phyloP scores from a whole-genome alignment of 768 basidiomycete genomes.

The Tylopilus rubrobrunneus region DNA sequence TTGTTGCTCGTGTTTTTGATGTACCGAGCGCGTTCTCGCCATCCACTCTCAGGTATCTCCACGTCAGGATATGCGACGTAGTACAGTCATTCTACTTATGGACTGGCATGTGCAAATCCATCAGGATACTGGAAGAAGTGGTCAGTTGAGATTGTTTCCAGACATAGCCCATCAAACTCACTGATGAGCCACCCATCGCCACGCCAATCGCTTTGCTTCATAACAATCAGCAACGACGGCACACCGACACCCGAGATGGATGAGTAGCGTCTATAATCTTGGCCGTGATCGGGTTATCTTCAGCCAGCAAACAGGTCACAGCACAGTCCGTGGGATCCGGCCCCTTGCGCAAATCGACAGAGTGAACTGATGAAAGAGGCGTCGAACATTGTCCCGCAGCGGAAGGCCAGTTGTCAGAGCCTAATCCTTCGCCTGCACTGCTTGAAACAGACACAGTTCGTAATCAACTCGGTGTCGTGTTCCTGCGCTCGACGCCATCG shows the following conservation, averaged over 20 bases:
- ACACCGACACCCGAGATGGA: constrained; percentile 91
- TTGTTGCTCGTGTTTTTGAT: constrained; percentile 97
- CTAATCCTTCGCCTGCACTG: constrained; percentile 73
- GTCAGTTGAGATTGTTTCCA: constrained; percentile 4
- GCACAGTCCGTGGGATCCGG: constrained; percentile 80
- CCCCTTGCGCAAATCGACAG: constrained; percentile 72
- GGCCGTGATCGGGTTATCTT: constrained; percentile 96
- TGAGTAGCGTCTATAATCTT: constrained; percentile 96
- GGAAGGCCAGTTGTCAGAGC: constrained; percentile 70
- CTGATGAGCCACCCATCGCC: constrained; percentile 97
- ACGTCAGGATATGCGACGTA: constrained; percentile 4
- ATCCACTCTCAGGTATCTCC: constrained; percentile 58
- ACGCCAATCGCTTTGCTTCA: constrained; percentile 95
- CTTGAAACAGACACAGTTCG: constrained; percentile 85
- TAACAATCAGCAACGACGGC: constrained; percentile 95
- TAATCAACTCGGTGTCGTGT: constrained; percentile 83
- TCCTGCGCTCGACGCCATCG: constrained; percentile 72
- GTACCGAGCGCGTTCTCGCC: constrained; percentile 97
- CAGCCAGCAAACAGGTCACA: constrained; percentile 92
- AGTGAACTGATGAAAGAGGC: constrained; percentile 82
- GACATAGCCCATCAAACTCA: constrained; percentile 40
- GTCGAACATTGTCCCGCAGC: constrained; percentile 55
- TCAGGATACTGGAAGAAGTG: constrained; percentile 65
- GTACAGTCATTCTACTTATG: constrained; percentile 46
- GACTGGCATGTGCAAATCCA: constrained; percentile 95